Conservation (phyloP, 148 eudicot genomes). For the Tetragonia tetragonoides region DNA sequence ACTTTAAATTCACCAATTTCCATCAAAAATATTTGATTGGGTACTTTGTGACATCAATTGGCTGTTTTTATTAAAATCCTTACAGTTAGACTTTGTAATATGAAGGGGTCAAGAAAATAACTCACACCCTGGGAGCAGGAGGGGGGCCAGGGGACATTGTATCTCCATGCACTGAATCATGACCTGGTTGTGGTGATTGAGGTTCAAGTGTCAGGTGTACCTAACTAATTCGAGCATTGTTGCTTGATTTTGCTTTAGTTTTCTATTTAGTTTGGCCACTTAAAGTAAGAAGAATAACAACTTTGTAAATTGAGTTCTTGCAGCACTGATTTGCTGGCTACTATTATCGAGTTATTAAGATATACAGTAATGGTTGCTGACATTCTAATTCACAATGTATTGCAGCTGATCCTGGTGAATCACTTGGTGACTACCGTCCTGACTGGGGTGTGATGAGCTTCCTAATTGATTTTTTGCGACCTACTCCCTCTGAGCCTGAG, state of each 20-base stretch:
- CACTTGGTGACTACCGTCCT: conserved; percentile 59
- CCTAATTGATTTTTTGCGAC: conserved; percentile 75
- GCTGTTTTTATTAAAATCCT: neutral
- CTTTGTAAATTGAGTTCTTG: neutral
- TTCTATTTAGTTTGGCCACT: neutral
- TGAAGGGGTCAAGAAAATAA: neutral
- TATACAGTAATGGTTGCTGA: conserved; percentile 15
- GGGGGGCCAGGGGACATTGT: neutral
- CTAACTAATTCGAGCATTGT: neutral
- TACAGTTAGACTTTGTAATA: neutral
- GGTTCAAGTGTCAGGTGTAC: neutral
- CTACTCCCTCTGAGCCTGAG: conserved; percentile 55
- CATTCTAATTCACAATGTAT: conserved; percentile 13
- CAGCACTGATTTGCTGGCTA: neutral
- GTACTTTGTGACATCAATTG: neutral
- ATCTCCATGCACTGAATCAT: neutral
- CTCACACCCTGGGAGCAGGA: neutral
- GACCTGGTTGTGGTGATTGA: neutral
- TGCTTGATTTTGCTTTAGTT: neutral
- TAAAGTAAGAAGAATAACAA: neutral
- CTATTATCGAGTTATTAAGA: neutral
- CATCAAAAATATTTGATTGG: neutral
- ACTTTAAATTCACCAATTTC: neutral
- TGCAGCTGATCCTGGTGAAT: conserved; percentile 55
- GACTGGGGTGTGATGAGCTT: conserved; percentile 95